Conservation (phyloP, 2,329 filamentous ascomycete genomes). For the Gnomoniopsis smithogilvyi region DNA sequence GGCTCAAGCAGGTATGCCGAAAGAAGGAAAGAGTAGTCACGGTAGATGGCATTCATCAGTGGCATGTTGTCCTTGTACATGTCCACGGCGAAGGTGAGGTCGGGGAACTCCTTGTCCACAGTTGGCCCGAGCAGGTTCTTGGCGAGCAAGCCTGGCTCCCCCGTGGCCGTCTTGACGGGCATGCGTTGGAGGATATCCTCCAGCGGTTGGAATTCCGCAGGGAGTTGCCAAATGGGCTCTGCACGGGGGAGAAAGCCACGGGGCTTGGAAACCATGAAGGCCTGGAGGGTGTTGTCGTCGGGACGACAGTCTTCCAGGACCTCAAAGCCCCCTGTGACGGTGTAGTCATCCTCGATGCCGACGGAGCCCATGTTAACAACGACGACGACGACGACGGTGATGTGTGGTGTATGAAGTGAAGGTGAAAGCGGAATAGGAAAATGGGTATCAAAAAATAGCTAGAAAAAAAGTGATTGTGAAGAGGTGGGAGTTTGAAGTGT, state of each 20-base stretch:
- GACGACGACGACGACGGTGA: background rate
- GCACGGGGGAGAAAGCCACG: conserved; percentile 71
- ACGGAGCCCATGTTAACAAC: conserved; percentile 45
- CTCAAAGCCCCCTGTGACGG: conserved; percentile 42
- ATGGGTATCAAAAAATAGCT: conserved; percentile 11
- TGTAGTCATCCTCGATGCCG: conserved; percentile 20
- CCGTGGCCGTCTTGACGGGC: conserved; percentile 73
- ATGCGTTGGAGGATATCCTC: conserved; percentile 71
- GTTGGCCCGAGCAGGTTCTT: conserved; percentile 69
- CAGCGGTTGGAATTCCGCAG: conserved; percentile 68
- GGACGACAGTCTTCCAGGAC: conserved; percentile 63
- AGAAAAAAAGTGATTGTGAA: background rate
- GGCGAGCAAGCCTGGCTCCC: conserved; percentile 74
- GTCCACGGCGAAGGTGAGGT: conserved; percentile 71
- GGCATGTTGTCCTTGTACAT: conserved; percentile 71
- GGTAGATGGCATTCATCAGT: conserved; percentile 80
- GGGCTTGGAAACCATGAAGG: conserved; percentile 76
- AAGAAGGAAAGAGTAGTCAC: conserved; percentile 88
- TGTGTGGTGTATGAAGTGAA: background rate
- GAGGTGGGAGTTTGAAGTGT: background rate
- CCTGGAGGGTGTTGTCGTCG: conserved; percentile 60
- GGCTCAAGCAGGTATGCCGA: conserved; percentile 90
- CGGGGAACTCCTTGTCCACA: conserved; percentile 71
- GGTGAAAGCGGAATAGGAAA: background rate
- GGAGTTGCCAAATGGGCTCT: conserved; percentile 61